A percentile compares a stretch with the other conserved stretches of the same genome.
Evolutionary conservation across 176 grass and related monocot species (phyloP).

Genomic region (Saccharum officinarum): DNA sequence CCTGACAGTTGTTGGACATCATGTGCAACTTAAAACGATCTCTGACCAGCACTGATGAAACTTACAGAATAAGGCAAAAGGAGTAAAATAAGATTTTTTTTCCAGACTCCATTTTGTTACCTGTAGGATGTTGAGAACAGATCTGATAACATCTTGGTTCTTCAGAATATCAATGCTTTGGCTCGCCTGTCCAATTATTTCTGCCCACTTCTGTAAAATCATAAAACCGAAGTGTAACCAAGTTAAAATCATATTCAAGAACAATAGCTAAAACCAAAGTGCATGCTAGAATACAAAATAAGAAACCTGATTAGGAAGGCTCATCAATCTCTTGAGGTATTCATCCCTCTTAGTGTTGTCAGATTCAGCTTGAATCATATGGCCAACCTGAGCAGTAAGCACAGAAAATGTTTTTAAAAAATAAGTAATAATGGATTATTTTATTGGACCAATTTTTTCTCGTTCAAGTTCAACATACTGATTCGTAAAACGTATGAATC

Average conservation of each 20-base stretch:
- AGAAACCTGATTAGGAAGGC: constrained; percentile 91
- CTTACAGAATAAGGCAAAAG: constrained; percentile 7
- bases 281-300: constrained; percentile 21
- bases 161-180: constrained; percentile 96
- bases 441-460: neutral
- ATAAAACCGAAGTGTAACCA: neutral
- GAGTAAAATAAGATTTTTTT: neutral
- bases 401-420: constrained; percentile 16
- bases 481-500: constrained; percentile 99
- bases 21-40: constrained; percentile 9
- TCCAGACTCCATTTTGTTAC: constrained; percentile 39
- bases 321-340: constrained; percentile 98
- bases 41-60: neutral
- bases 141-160: constrained; percentile 97
- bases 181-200: constrained; percentile 98
- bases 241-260: constrained; percentile 25
- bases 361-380: constrained; percentile 99
- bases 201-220: constrained; percentile 93
- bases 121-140: constrained; percentile 99
- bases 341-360: constrained; percentile 92
- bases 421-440: constrained; percentile 17
- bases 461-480: constrained; percentile 56
- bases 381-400: constrained; percentile 65
- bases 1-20: neutral
- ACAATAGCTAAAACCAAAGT: constrained; percentile 3